A percentile compares a stretch with the other conserved stretches of the same genome.
These are phyloP conservation scores for Pseudisothecium myosuroides DNA, from an alignment of 225 moss, liverwort and hornwort species.

Conservation along the genomic window DNA sequence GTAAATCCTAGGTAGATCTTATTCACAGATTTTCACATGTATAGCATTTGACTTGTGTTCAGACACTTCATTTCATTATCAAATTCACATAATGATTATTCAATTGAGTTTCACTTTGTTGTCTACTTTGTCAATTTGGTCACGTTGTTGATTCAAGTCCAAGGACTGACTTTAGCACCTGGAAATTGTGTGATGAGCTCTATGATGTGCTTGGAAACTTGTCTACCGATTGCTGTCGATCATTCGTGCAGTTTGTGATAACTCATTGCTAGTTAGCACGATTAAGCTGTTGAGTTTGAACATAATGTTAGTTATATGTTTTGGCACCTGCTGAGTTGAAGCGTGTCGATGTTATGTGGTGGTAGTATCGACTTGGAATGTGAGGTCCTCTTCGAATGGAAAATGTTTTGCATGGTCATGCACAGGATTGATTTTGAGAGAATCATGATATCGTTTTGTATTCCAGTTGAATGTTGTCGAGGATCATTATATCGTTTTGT, in stretches of 20 bases:
- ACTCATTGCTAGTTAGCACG: background rate
- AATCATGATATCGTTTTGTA: background rate
- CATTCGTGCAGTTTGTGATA: background rate
- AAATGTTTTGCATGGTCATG: background rate
- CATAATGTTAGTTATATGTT: background rate
- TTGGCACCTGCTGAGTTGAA: background rate
- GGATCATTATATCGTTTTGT: background rate
- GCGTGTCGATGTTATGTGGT: background rate
- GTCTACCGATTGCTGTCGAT: background rate
- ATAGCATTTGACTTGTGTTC: conserved; percentile 1
- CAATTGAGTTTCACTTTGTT: background rate
- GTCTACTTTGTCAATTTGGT: background rate
- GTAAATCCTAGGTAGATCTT: background rate
- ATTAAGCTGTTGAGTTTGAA: background rate
- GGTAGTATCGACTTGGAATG: background rate
- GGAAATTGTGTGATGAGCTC: background rate
- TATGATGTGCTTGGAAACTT: background rate
- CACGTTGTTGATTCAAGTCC: background rate
- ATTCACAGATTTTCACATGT: background rate
- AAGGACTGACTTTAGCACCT: background rate
- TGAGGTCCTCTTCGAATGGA: background rate
- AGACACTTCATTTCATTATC: background rate
- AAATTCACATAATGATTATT: background rate
- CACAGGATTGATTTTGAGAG: background rate
- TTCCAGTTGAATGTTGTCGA: background rate